A percentile compares a stretch with the other conserved stretches of the same genome.
phyloP scores from a whole-genome alignment of 805 yeast genomes.

The Phaffomyces opuntiae region DNA sequence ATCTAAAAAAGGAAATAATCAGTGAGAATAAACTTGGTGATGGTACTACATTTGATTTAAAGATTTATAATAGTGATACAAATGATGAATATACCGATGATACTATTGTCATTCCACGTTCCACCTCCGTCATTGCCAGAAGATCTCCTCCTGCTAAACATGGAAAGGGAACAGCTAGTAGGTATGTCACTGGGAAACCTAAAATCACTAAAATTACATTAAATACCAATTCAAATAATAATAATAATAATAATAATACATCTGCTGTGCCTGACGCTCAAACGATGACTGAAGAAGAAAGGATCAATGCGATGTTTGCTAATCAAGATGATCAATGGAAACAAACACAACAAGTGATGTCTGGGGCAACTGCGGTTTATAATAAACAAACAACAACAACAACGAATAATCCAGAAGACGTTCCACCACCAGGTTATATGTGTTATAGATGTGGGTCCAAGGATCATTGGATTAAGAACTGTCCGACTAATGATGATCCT shows the following conservation, averaged over 20 bases:
- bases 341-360: slow-evolving; percentile 85
- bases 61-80: slow-evolving; percentile 65
- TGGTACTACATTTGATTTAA: slow-evolving; percentile 78
- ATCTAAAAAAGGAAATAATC: slow-evolving; percentile 85
- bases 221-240: slow-evolving; percentile 8
- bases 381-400: slow-evolving; percentile 33
- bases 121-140: slow-evolving; percentile 74
- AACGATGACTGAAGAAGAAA: slow-evolving; percentile 71
- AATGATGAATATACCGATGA: slow-evolving; percentile 79
- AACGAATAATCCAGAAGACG: slow-evolving; percentile 45
- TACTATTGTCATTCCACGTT: slow-evolving; percentile 83
- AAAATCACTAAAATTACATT: slow-evolving; percentile 31
- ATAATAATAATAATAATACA: slow-evolving; percentile 5
- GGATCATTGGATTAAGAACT: slow-evolving; percentile 92
- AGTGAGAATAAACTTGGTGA: slow-evolving; percentile 71
- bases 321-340: slow-evolving; percentile 95
- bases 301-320: slow-evolving; percentile 84
- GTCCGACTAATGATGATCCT: slow-evolving; percentile 92
- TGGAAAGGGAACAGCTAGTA: slow-evolving; percentile 46
- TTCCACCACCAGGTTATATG: slow-evolving; percentile 92
- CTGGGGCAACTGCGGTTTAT: slow-evolving; percentile 74
- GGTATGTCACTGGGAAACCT: slow-evolving; percentile 72
- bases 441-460: slow-evolving; percentile 95
- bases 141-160: slow-evolving; percentile 60
- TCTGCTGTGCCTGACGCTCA: slow-evolving; percentile 25